Conservation (phyloP, 2,329 filamentous ascomycete species). For the Septoria petroselini region DNA sequence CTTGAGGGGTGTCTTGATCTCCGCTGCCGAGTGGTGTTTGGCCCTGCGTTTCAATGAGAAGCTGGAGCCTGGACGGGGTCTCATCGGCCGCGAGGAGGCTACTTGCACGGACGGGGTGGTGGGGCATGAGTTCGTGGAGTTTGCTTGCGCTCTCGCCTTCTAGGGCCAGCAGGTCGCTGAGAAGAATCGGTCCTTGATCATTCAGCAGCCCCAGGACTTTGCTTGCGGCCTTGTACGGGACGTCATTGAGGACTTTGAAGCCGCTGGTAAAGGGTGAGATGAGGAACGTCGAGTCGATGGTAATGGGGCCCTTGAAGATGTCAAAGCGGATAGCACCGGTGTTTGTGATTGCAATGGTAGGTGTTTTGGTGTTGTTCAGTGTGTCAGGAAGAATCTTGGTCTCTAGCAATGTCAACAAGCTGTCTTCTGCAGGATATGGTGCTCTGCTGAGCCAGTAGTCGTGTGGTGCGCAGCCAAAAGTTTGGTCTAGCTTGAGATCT, state of each 20-base stretch:
- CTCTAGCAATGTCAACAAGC: conserved; percentile 78
- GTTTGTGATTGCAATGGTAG: conserved; percentile 75
- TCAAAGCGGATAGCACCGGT: conserved; percentile 93
- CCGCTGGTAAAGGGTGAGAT: conserved; percentile 83
- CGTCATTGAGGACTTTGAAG: conserved; percentile 72
- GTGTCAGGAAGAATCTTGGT: conserved; percentile 67
- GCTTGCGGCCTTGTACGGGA: conserved; percentile 72
- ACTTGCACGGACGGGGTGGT: conserved; percentile 19
- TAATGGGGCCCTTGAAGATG: conserved; percentile 89
- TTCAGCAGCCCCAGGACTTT: conserved; percentile 63
- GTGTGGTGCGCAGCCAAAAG: conserved; percentile 78
- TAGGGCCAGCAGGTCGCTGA: conserved; percentile 29
- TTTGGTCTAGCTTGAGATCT: conserved; percentile 66
- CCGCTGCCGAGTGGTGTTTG: conserved; percentile 16
- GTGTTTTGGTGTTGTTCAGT: conserved; percentile 42
- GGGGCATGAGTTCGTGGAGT: conserved; percentile 21
- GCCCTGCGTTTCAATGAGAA: conserved; percentile 2
- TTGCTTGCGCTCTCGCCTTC: conserved; percentile 9
- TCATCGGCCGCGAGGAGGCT: conserved; percentile 18
- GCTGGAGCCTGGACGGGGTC: conserved; percentile 3
- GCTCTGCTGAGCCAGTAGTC: conserved; percentile 78
- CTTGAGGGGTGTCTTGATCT: conserved; percentile 31
- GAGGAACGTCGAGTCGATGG: conserved; percentile 78
- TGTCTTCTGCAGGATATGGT: conserved; percentile 68
- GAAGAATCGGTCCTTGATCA: conserved; percentile 53